Evolutionary conservation across 2,329 filamentous ascomycete species (phyloP).

Genomic region (Diaporthe capsici): DNA sequence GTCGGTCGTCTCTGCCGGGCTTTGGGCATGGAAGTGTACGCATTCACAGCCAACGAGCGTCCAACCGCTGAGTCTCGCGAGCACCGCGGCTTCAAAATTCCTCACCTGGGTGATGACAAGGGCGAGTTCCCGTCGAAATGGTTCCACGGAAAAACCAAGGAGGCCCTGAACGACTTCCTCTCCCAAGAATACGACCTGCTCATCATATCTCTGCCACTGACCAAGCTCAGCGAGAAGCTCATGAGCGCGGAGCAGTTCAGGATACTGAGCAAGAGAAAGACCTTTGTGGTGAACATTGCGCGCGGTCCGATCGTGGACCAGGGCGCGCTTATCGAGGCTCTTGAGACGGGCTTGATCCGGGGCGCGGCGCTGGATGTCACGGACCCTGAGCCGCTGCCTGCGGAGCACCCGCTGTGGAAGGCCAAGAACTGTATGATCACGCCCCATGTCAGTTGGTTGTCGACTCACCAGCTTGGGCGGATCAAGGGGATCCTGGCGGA

Average conservation of each 20-base stretch:
- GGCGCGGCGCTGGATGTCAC: conserved; percentile 80
- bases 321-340: conserved; percentile 68
- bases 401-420: conserved; percentile 75
- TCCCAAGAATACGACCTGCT: conserved; percentile 58
- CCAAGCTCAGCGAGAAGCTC: conserved; percentile 53
- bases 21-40: conserved; percentile 76
- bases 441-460: conserved; percentile 54
- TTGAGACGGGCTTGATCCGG: conserved; percentile 55
- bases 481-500: conserved; percentile 46
- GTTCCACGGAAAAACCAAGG: conserved; percentile 54
- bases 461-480: conserved; percentile 45
- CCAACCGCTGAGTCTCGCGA: conserved; percentile 69
- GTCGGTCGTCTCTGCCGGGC: conserved; percentile 64
- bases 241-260: conserved; percentile 60
- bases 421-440: conserved; percentile 73
- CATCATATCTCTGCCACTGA: conserved; percentile 57
- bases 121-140: conserved; percentile 57
- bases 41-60: conserved; percentile 74
- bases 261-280: conserved; percentile 56
- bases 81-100: conserved; percentile 73
- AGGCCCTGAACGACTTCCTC: conserved; percentile 57
- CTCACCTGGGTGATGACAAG: conserved; percentile 67
- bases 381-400: conserved; percentile 78
- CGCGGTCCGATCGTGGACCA: conserved; percentile 61
- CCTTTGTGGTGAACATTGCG: conserved; percentile 76